Base-by-base conservation (phyloP, 352 stramenopile genomes). In the Aphanomyces stellatus region DNA sequence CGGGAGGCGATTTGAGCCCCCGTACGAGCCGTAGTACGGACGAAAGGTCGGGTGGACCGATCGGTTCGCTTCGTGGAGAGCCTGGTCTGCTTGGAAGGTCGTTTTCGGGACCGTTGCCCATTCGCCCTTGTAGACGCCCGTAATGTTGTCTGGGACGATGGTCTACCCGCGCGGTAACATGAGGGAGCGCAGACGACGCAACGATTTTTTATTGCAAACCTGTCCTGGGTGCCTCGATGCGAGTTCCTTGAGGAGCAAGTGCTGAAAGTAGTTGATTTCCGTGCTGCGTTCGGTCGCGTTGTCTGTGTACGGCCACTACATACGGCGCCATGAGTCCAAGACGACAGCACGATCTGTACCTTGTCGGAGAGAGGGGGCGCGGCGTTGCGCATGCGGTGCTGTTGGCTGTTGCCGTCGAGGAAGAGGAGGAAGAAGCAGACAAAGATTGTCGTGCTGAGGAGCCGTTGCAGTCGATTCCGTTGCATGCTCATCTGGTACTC, bases 341-440 rank as follows among this genome's bases (percentile, higher is more conserved):
- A n/a, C n/a, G n/a, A n/a, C n/a, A n/a, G n/a, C n/a, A 27, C 25
- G 42, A 27, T 11, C 19, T 5, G 51, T 57, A 61, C 34, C 65
- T 63, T 53, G 73, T 73, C 76, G 74, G 60, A 72, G 65, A 34
- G 85, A 74, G 24, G 75, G 74, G 10, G 80, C 77, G 72, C 80
- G 81, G 70, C 88, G 89, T n/a, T 57, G 7, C 49, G 49, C 49
- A 57, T 57, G 49, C 25, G 49, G 6, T 22, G 22, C 33, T 57
- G 49, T 57, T 57, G 49, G 30, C 19, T 63, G 30, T 41, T 63
- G 19, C 55, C 55, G 64, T 93, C 85, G 56, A 93, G 90, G 71
- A 93, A 91, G 28, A 93, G 72, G 53, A 93, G 81, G 73, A 93
- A 85, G 69, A 93, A 93, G 72, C 85, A 93, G 27, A 93, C 74